These are phyloP conservation scores for Hymenotorrendiella dingleyae DNA, from an alignment of 2,329 filamentous ascomycete species.

Conservation along the genomic window DNA sequence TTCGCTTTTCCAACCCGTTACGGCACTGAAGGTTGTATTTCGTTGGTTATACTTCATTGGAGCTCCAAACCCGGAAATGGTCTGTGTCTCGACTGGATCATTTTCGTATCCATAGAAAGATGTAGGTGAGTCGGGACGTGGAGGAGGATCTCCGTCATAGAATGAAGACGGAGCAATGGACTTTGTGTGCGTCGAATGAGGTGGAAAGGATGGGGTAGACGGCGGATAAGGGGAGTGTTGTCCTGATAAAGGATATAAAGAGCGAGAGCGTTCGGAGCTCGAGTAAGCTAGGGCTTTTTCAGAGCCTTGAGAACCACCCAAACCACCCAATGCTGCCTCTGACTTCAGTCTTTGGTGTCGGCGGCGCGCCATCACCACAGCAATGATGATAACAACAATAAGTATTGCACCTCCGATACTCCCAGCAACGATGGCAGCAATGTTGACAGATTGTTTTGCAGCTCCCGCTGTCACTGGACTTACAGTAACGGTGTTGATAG, in stretches of 20 bases:
- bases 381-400: slow-evolving; percentile 7
- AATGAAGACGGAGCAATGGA: slow-evolving; percentile 1
- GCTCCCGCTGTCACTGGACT: slow-evolving; percentile 1
- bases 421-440: slow-evolving; percentile 5
- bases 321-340: neutral
- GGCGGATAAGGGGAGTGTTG: neutral
- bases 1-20: neutral
- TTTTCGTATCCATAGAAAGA: slow-evolving; percentile 5
- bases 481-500: slow-evolving; percentile 9
- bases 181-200: neutral
- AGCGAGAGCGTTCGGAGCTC: too few species aligned
- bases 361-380: slow-evolving; percentile 9
- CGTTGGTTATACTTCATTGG: neutral
- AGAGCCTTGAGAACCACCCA: too few species aligned
- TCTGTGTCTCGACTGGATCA: slow-evolving; percentile 3
- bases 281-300: too few species aligned
- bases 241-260: too few species aligned
- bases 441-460: slow-evolving; percentile 1
- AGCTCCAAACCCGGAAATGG: neutral
- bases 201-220: neutral
- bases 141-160: neutral
- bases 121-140: slow-evolving; percentile 4
- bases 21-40: slow-evolving; percentile 2
- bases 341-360: neutral
- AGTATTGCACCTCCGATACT: slow-evolving; percentile 8